These are phyloP conservation scores for Sugiyamaella sp. DNA, from an alignment of 1,139 yeast genomes.

Conservation along the genomic window DNA sequence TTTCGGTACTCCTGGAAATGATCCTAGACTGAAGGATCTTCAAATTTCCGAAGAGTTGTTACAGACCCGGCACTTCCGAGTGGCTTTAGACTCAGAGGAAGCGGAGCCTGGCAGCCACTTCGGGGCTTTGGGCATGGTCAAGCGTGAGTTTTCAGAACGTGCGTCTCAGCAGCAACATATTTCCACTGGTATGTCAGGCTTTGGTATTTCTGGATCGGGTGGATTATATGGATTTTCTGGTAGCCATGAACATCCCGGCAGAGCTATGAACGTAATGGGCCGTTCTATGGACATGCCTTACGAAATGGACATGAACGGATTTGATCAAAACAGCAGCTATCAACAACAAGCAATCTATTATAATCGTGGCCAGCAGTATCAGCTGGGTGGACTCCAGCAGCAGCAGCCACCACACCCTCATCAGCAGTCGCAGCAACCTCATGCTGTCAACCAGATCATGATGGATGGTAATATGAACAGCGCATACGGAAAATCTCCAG, in stretches of 20 bases:
- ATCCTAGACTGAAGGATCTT: constrained; percentile 54
- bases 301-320: constrained; percentile 16
- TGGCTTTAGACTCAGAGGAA: constrained; percentile 43
- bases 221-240: constrained; percentile 10
- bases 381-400: constrained; percentile 15
- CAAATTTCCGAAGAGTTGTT: constrained; percentile 59
- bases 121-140: constrained; percentile 2
- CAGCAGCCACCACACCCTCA: constrained; percentile 30
- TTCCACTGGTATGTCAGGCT: constrained; percentile 9
- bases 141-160: constrained; percentile 4
- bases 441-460: constrained; percentile 14
- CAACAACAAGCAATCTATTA: constrained; percentile 11
- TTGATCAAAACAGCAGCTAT: constrained; percentile 8
- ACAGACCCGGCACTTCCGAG: constrained; percentile 60
- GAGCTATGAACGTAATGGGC: constrained; percentile 13
- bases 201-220: background rate
- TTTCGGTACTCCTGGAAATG: constrained; percentile 61
- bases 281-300: constrained; percentile 16
- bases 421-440: constrained; percentile 27
- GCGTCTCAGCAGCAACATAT: constrained; percentile 7
- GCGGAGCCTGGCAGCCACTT: constrained; percentile 16
- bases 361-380: constrained; percentile 8
- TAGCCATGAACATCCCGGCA: constrained; percentile 6
- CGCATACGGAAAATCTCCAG: constrained; percentile 6
- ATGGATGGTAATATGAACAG: constrained; percentile 2